Percentiles rank a stretch among this genome's conserved stretches.
Evolutionary conservation across 371 early-diverging fungal genomes (phyloP).

Genomic region (Mortierella sp.): DNA sequence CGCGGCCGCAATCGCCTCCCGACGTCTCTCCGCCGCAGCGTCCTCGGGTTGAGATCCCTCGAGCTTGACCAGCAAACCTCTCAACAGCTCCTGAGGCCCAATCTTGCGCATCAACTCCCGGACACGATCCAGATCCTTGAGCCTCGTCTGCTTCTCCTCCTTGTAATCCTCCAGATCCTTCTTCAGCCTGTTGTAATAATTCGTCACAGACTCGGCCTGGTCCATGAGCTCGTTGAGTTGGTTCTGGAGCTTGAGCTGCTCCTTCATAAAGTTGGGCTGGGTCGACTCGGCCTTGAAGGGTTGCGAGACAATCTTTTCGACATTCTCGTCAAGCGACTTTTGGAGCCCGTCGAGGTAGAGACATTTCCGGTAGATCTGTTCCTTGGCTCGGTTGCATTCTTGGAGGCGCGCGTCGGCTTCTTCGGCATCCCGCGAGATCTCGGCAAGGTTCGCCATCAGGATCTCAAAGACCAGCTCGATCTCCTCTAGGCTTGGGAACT

Average conservation of each 20-base stretch:
- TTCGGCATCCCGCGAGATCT: conserved; percentile 69
- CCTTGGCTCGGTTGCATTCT: conserved; percentile 61
- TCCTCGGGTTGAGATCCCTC: conserved; percentile 59
- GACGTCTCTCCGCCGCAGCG: conserved; percentile 21
- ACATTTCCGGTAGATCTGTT: conserved; percentile 66
- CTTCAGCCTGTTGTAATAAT: conserved; percentile 29
- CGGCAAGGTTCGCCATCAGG: conserved; percentile 66
- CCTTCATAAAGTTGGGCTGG: conserved; percentile 45
- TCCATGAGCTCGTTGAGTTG: conserved; percentile 47
- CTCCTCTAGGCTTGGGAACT: conserved; percentile 61
- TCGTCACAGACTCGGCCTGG: conserved; percentile 52
- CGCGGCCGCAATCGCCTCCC: conserved; percentile 46
- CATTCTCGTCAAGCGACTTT: conserved; percentile 38
- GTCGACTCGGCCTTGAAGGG: conserved; percentile 45
- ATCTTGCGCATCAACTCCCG: conserved; percentile 60
- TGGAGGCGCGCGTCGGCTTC: conserved; percentile 60
- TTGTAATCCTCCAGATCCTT: conserved; percentile 50
- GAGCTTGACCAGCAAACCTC: conserved; percentile 67
- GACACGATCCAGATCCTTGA: conserved; percentile 57
- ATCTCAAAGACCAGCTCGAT: conserved; percentile 72
- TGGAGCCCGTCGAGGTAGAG: conserved; percentile 62
- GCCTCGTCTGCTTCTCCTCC: conserved; percentile 52
- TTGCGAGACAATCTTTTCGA: conserved; percentile 54
- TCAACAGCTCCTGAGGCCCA: conserved; percentile 66
- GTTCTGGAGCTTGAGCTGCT: conserved; percentile 43